Evolutionary conservation across 176 grass and related monocot genomes (phyloP).

Genomic region (Bolboschoenus planiculmis): DNA sequence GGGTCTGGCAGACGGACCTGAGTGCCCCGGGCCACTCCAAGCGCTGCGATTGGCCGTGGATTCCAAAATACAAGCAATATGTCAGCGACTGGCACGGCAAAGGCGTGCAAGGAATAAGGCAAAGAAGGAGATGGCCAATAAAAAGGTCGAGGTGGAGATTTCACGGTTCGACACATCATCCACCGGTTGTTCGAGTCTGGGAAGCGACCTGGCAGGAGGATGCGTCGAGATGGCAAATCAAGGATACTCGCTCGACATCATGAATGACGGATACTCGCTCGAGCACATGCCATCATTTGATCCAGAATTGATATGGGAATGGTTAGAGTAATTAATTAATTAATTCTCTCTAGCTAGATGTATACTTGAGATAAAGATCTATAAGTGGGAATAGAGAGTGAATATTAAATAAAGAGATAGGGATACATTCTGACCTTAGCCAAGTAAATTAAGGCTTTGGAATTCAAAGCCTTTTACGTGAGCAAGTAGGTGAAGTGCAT

Average conservation of each 20-base stretch:
- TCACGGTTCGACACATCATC: conserved; percentile 11
- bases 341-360: conserved; percentile 21
- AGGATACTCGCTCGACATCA: not conserved
- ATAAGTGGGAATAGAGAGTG: conserved; percentile 8
- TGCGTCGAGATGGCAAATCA: conserved; percentile 2
- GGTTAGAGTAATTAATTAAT: conserved; percentile 38
- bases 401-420: conserved; percentile 6
- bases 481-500: not conserved
- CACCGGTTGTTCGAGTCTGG: not conserved
- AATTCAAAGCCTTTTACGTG: conserved; percentile 7
- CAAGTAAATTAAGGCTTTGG: conserved; percentile 11
- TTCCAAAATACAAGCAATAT: conserved; percentile 89
- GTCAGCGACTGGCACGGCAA: conserved; percentile 58
- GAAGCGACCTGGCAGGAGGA: conserved; percentile 10
- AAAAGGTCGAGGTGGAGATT: not conserved
- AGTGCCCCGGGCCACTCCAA: conserved; percentile 45
- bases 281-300: conserved; percentile 75
- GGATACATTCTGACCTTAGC: conserved; percentile 19
- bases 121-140: conserved; percentile 20
- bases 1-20: conserved; percentile 35
- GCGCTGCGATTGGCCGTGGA: conserved; percentile 48
- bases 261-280: conserved; percentile 44
- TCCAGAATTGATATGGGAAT: conserved; percentile 79
- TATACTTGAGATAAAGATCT: not conserved
- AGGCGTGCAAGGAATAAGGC: conserved; percentile 30